Base-by-base conservation (phyloP, 176 grass and related monocot species). In the Zoysia pacifica region DNA sequence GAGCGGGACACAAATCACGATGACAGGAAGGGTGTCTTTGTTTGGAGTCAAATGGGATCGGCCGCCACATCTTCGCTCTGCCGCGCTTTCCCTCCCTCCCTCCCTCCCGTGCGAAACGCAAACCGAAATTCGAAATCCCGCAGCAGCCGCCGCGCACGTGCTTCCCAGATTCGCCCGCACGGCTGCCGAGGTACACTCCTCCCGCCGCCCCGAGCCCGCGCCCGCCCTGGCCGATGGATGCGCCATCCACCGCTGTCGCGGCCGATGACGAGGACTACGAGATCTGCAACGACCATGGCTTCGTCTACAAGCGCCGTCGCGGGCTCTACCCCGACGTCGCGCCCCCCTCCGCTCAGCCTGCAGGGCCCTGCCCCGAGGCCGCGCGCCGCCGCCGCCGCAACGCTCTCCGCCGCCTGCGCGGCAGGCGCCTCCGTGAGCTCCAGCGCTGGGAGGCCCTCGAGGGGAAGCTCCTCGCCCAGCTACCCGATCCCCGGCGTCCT, bases 231-330 rank as follows among this genome's bases (percentile, higher is more conserved):
- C 42, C 65, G 37, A 69, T 51, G 56, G 65, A 14, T 44, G 41
- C 28, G 52, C n/a, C 83, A 60, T 45, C 78, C 49, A 54, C 5
- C 62, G 15, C 19, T 72, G 83, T 5, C 40, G 77, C 5, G 8
- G 46, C 20, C n/a, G 48, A 2, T 58, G 85, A 40, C 18, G 81
- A 78, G 67, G 76, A 78, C 47, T 86, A 62, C 51, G 89, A 91
- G 79, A 87, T 94, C 62, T 79, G 35, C 35, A 39, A 38, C 12
- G 85, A 85, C 3, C 7, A 73, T 1, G 87, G 89, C 4, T 97
- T 97, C 51, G 79, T 97, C 8, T 97, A 77, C 87, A 94, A 89
- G 83, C 89, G 85, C 6, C 86, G 56, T 59, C 67, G 89, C 3
- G 81, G 63, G 18, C 60, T 86, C 48, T 37, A 63, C 74, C 61